A percentile compares a stretch with the other conserved stretches of the same genome.
Conservation (phyloP, 2,329 filamentous ascomycete species). For the Beauveria sp. region DNA sequence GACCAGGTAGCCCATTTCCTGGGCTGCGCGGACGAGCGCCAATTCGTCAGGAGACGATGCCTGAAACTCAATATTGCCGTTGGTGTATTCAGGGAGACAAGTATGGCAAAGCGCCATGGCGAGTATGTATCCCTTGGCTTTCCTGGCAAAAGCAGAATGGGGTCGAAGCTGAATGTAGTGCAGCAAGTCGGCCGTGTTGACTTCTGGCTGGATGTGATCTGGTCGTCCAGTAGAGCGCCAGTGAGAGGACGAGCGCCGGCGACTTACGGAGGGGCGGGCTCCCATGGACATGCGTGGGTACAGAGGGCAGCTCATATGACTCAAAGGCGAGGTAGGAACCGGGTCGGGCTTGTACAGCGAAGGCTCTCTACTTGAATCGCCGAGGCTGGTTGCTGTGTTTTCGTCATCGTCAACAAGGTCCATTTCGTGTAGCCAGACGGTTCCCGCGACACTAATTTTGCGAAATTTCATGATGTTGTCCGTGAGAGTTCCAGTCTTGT, state of each 20-base stretch:
- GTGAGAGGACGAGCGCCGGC: constrained; percentile 39
- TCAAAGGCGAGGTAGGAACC: constrained; percentile 21
- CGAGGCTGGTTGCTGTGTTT: constrained; percentile 15
- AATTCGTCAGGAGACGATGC: constrained; percentile 86
- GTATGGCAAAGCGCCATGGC: constrained; percentile 85
- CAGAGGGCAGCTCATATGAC: constrained; percentile 20
- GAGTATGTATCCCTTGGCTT: constrained; percentile 75
- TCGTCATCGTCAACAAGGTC: constrained; percentile 42
- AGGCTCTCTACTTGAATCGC: constrained; percentile 18
- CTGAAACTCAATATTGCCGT: constrained; percentile 69
- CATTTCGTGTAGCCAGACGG: constrained; percentile 77
- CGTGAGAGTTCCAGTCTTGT: constrained; percentile 90
- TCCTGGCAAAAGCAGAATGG: constrained; percentile 67
- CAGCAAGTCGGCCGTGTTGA: constrained; percentile 66
- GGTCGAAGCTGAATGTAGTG: constrained; percentile 71
- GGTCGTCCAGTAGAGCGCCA: constrained; percentile 42
- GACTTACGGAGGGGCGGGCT: constrained; percentile 22
- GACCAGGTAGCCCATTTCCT: constrained; percentile 76
- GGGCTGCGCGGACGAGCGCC: constrained; percentile 74
- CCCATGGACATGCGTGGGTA: constrained; percentile 24
- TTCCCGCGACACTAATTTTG: constrained; percentile 83
- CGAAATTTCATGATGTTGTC: constrained; percentile 95
- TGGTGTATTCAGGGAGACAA: constrained; percentile 70
- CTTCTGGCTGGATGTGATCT: constrained; percentile 45
- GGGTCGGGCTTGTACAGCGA: constrained; percentile 23